phyloP scores from a whole-genome alignment of 2,329 filamentous ascomycete genomes.

The Periconia macrospinosa region DNA sequence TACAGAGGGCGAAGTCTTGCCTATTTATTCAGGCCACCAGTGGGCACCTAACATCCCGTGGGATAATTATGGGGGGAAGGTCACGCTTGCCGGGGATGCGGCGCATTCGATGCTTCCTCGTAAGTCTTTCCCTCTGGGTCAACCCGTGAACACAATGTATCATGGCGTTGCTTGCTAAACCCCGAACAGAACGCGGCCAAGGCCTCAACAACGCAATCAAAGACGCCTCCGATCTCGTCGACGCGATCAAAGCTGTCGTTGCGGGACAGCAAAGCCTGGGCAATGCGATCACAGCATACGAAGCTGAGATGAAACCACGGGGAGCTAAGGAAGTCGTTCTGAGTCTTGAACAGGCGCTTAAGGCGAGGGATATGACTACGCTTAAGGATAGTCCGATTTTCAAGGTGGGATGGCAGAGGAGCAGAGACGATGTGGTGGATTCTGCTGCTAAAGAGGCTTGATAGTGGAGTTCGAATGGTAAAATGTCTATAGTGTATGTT shows the following conservation, averaged over 20 bases:
- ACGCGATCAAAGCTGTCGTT: conserved; percentile 14
- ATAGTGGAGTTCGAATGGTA: no score
- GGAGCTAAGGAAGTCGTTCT: conserved; percentile 49
- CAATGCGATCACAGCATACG: conserved; percentile 26
- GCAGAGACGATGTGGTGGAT: background rate
- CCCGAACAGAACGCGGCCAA: conserved; percentile 34
- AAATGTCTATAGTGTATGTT: no score
- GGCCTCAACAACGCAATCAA: conserved; percentile 40
- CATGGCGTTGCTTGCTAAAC: conserved; percentile 7
- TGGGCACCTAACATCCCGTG: conserved; percentile 34
- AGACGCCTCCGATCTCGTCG: conserved; percentile 28
- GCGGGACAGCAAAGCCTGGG: conserved; percentile 7
- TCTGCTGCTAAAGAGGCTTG: background rate
- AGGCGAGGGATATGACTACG: conserved; percentile 48
- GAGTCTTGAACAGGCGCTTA: conserved; percentile 48
- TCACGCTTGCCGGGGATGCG: conserved; percentile 41
- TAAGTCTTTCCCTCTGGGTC: no score
- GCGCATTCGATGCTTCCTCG: conserved; percentile 44
- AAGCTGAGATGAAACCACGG: conserved; percentile 45
- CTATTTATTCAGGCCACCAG: conserved; percentile 31
- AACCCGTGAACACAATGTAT: conserved; percentile 7
- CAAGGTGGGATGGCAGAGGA: conserved; percentile 20
- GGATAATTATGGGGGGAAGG: conserved; percentile 33
- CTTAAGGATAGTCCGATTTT: conserved; percentile 31
- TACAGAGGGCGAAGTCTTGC: conserved; percentile 21